Base-by-base conservation (phyloP, 176 grass and related monocot genomes). In the Melocanna baccifera region DNA sequence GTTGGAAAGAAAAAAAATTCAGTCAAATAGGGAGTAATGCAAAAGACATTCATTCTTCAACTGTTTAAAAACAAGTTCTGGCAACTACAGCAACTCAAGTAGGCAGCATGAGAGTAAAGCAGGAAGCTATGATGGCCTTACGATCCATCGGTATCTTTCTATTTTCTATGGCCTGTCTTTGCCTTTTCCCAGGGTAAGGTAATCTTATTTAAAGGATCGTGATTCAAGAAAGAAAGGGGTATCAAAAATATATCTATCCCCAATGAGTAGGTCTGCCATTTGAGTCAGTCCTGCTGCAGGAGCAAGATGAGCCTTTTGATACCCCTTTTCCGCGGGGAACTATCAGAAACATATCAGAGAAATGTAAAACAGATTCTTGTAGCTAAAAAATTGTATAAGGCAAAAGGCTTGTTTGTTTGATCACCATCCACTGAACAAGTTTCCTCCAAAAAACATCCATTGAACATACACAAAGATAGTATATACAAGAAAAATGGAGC, bases 251-350 rank as follows among this genome's bases (percentile, higher is more conserved):
- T 52, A 75, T 79, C 59, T 73, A 73, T 52, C 68, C 69, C n/a
- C 28, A 62, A 59, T 79, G 67, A 87, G 68, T 90, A 84, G 80
- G 74, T 74, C 80, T 69, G 80, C 18, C 81, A 84, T 90, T 70
- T 51, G 12, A 39, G 20, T 67, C 22, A 69, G 45, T 87, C 63
- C 52, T 40, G 76, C 69, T 53, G 45, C 73, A 83, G 42, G 42
- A 83, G 53, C n/a, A 53, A 88, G 32, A 64, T 46, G 73, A 18
- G 9, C 26, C 86, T 51, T 83, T 78, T 78, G 79, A 83, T 45
- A 37, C 16, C 15, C n/a, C 73, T 88, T 83, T 77, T 64, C 71
- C 6, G 14, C 70, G 16, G 72, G 42, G 73, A 77, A 52, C 62
- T 51, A 87, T 19, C 32, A 41, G 14, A 70, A 82, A 26, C 40